A percentile compares a stretch with the other conserved stretches of the same genome.
phyloP scores from a whole-genome alignment of 1,284 basidiomycete species.

The Austropuccinia psidii region DNA sequence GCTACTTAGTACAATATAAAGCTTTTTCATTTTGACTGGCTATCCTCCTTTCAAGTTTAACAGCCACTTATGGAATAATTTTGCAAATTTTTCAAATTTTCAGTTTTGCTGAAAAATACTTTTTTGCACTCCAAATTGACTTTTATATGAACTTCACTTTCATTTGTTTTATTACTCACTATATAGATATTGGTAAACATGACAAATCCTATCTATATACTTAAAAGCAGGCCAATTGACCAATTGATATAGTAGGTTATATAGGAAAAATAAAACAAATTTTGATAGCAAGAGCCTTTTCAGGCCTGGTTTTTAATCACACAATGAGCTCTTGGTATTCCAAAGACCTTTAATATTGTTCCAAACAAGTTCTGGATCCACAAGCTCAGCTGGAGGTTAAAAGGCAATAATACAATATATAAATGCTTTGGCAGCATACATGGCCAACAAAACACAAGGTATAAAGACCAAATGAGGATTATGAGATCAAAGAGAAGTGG shows the following conservation, averaged over 20 bases:
- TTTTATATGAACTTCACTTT: too few species aligned
- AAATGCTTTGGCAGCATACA: slow-evolving; percentile 36
- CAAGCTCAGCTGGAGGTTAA: background rate
- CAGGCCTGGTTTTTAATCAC: slow-evolving; percentile 26
- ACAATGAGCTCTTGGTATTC: slow-evolving; percentile 32
- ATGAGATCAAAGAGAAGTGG: slow-evolving; percentile 14
- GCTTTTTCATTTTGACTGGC: too few species aligned
- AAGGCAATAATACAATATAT: slow-evolving; percentile 28
- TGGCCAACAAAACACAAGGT: slow-evolving; percentile 19
- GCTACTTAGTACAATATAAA: too few species aligned
- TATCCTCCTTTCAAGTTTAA: too few species aligned
- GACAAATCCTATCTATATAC: too few species aligned
- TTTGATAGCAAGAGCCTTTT: slow-evolving; percentile 21
- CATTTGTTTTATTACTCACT: too few species aligned
- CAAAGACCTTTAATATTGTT: slow-evolving; percentile 30
- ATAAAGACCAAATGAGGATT: slow-evolving; percentile 36
- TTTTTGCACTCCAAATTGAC: too few species aligned
- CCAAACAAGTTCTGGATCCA: slow-evolving; percentile 11
- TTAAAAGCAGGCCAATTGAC: background rate
- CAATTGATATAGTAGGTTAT: background rate
- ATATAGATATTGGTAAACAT: too few species aligned
- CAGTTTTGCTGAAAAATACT: too few species aligned
- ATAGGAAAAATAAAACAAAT: background rate
- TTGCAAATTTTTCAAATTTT: too few species aligned
- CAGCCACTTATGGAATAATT: too few species aligned